Base-by-base conservation (phyloP, 2,329 filamentous ascomycete genomes). In the Colletotrichum sublineola region DNA sequence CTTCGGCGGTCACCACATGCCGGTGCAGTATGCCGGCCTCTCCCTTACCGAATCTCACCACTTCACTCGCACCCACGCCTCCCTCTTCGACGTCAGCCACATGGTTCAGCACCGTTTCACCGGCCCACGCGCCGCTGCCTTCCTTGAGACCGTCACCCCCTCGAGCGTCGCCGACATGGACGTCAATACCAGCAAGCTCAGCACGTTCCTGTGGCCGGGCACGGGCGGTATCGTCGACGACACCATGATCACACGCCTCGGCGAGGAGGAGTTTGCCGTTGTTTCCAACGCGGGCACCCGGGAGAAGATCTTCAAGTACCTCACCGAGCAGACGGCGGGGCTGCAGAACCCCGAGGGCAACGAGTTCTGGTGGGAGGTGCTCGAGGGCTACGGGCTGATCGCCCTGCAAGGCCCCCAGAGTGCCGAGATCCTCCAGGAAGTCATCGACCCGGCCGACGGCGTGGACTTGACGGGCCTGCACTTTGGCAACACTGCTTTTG, bases 141-240 rank as follows among this genome's bases (percentile, higher is more conserved):
- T 98, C 80, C 89, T 99, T 46, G 91, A 97, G 85, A 91, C 86
- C 75, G 86, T 99, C 73, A 97, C 95, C 0, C 96, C 96, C 0
- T 91, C 92, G 15, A 90, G 91, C 56, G 86, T 96, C 63, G 86
- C 87, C 60, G 85, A 86, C 44, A 88, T 97, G 73, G 84, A 85
- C 38, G 80, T 85, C 53, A 91, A 94, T 84, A 88, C 90, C 78
- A 95, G 93, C 76, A 95, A 93, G 18, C 88, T 99, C 50, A 97
- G 94, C n/a, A 91, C 92, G 3, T 87, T 99, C 42, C 86, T 99
- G 52, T 93, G 94, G 82, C 90, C 92, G 6, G 86, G 85, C 15
- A 95, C 92, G 0, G 96, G 96, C 53, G 96, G 96, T 62, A 98
- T 99, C 76, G 91, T 97, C 61, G 96, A 99, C 80, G 96, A 99